These are phyloP conservation scores for Staphylotrichum longicolle DNA, from an alignment of 495 filamentous ascomycete species.

Conservation along the genomic window DNA sequence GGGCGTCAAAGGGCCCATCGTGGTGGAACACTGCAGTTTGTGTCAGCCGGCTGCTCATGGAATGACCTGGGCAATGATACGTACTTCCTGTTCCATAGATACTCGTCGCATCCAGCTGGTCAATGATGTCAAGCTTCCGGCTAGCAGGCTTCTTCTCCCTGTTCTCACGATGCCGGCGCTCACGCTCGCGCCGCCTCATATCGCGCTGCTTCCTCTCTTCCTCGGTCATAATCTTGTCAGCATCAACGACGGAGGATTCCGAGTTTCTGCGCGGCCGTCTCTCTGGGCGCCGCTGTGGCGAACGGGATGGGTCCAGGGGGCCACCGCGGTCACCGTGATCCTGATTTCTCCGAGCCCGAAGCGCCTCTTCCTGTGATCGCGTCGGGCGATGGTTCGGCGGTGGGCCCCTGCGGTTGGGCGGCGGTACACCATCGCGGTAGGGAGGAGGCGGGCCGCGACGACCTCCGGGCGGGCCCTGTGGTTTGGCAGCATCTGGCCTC, in stretches of 20 bases:
- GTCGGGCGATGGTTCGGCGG: slow-evolving; percentile 56
- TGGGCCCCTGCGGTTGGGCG: slow-evolving; percentile 40
- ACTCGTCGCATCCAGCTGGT: slow-evolving; percentile 94
- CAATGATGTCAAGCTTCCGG: slow-evolving; percentile 84
- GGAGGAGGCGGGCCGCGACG: slow-evolving; percentile 41
- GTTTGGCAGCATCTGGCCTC: slow-evolving; percentile 39
- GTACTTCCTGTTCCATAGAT: slow-evolving; percentile 93
- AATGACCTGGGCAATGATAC: slow-evolving; percentile 36
- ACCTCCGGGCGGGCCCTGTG: slow-evolving; percentile 41
- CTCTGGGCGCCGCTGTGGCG: slow-evolving; percentile 41
- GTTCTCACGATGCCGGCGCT: slow-evolving; percentile 62
- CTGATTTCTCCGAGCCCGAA: slow-evolving; percentile 45
- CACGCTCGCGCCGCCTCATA: slow-evolving; percentile 67
- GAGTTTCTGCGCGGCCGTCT: slow-evolving; percentile 81
- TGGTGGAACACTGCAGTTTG: slow-evolving; percentile 82
- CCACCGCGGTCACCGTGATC: slow-evolving; percentile 35
- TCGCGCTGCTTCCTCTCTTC: slow-evolving; percentile 76
- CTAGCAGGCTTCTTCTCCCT: slow-evolving; percentile 56
- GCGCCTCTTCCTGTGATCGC: slow-evolving; percentile 61
- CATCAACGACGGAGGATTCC: slow-evolving; percentile 83
- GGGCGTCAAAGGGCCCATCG: slow-evolving; percentile 97
- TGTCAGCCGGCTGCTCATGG: slow-evolving; percentile 19
- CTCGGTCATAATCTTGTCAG: slow-evolving; percentile 61
- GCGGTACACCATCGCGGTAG: slow-evolving; percentile 52
- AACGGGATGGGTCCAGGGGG: slow-evolving; percentile 35